phyloP scores from a whole-genome alignment of 2,329 filamentous ascomycete genomes.

The Pseudogymnoascus verrucosus region DNA sequence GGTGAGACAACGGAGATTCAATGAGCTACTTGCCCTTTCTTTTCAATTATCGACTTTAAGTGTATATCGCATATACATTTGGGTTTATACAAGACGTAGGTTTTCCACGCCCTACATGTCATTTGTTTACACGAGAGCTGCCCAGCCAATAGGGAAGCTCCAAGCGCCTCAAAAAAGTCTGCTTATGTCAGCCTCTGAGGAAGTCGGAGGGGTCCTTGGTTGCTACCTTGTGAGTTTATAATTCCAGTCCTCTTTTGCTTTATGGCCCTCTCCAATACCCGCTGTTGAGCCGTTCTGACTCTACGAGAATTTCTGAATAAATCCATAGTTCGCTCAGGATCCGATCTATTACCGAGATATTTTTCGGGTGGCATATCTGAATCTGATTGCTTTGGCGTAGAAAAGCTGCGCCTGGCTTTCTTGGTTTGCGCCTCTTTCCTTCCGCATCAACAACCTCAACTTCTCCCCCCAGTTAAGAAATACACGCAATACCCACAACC shows the following conservation, averaged over 20 bases:
- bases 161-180: background rate
- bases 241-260: background rate
- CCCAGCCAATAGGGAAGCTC: background rate
- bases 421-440: constrained; percentile 5
- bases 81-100: background rate
- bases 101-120: background rate
- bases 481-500: background rate
- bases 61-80: background rate
- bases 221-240: constrained; percentile 7
- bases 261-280: background rate
- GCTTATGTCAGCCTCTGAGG: constrained; percentile 1
- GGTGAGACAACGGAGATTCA: background rate
- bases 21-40: background rate
- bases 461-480: background rate
- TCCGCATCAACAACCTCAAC: background rate
- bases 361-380: background rate
- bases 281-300: background rate
- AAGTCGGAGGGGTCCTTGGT: background rate
- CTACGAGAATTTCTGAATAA: constrained; percentile 1
- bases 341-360: background rate
- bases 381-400: constrained; percentile 4
- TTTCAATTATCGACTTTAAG: background rate
- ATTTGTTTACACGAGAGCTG: constrained; percentile 5
- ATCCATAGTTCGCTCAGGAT: background rate
- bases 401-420: constrained; percentile 6